These are phyloP conservation scores for Tulasnella sp. DNA, from an alignment of 768 basidiomycete species.

Conservation along the genomic window DNA sequence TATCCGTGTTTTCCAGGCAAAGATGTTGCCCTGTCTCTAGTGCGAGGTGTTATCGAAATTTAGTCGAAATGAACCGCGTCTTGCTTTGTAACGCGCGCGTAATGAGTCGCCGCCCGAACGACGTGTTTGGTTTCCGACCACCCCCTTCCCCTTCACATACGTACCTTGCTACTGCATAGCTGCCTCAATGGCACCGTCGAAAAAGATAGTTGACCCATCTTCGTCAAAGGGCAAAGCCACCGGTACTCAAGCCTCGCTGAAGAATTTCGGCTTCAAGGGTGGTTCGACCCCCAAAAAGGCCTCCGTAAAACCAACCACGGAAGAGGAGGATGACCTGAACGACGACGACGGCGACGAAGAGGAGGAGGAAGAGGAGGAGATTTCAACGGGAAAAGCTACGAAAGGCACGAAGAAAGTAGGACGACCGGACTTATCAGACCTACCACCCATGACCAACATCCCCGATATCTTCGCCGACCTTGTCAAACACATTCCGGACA, in stretches of 20 bases:
- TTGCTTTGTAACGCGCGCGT: too few species aligned
- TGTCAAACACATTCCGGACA: conserved; percentile 26
- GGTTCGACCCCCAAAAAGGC: background rate
- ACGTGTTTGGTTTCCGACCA: too few species aligned
- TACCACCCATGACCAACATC: conserved; percentile 65
- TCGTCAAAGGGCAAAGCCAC: background rate
- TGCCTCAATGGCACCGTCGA: too few species aligned
- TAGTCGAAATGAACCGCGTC: too few species aligned
- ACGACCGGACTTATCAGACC: conserved; percentile 46
- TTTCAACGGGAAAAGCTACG: background rate
- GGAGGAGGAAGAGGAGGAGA: conserved; percentile 22
- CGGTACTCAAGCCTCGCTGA: background rate
- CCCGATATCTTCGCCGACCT: conserved; percentile 34
- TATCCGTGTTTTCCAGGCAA: too few species aligned
- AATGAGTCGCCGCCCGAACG: too few species aligned
- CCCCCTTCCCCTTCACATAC: too few species aligned
- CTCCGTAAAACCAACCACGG: conserved; percentile 8
- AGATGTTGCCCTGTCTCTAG: too few species aligned
- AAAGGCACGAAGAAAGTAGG: conserved; percentile 20
- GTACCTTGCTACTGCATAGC: too few species aligned
- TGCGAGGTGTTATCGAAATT: too few species aligned
- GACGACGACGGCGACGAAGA: conserved; percentile 27
- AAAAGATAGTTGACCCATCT: too few species aligned
- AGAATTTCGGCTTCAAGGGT: background rate
- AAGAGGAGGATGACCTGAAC: conserved; percentile 21